These are phyloP conservation scores for Penicillium crustosum DNA, from an alignment of 2,329 filamentous ascomycete genomes.

Conservation along the genomic window DNA sequence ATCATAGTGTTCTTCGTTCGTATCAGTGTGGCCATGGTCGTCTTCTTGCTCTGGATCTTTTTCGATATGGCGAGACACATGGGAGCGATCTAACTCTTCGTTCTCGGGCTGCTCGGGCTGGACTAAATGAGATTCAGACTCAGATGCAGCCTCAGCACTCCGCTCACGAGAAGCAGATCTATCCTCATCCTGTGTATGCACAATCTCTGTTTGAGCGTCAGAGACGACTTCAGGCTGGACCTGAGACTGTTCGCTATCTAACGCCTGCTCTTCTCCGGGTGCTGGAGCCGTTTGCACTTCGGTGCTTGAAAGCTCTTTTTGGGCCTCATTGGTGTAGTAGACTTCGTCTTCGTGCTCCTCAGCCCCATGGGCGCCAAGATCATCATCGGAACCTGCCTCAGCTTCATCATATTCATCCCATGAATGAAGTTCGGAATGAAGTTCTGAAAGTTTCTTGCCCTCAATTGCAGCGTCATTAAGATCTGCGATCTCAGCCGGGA, in stretches of 20 bases:
- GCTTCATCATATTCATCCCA: conserved; percentile 53
- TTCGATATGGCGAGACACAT: conserved; percentile 5
- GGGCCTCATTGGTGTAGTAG: conserved; percentile 4
- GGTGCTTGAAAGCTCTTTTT: conserved; percentile 8
- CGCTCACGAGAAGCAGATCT: not conserved
- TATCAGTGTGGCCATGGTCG: conserved; percentile 6
- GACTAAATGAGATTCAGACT: not conserved
- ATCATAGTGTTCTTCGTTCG: conserved; percentile 25
- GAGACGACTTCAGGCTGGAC: not conserved
- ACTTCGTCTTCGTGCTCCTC: conserved; percentile 20
- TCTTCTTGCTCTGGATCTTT: conserved; percentile 19
- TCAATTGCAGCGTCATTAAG: conserved; percentile 55
- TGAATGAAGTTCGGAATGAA: conserved; percentile 44
- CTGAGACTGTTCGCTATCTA: not conserved
- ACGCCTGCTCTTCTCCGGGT: not conserved
- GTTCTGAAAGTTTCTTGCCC: conserved; percentile 58
- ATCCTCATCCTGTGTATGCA: not conserved
- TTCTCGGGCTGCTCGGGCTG: conserved; percentile 3
- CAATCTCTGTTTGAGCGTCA: not conserved
- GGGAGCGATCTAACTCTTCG: not conserved
- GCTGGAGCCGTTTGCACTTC: not conserved
- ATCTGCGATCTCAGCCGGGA: conserved; percentile 53
- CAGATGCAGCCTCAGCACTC: not conserved
- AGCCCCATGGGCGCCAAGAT: conserved; percentile 16
- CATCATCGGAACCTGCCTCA: conserved; percentile 29